Evolutionary conservation across 129 eudicot genomes (phyloP).

Genomic region (Scalesia atractyloides): DNA sequence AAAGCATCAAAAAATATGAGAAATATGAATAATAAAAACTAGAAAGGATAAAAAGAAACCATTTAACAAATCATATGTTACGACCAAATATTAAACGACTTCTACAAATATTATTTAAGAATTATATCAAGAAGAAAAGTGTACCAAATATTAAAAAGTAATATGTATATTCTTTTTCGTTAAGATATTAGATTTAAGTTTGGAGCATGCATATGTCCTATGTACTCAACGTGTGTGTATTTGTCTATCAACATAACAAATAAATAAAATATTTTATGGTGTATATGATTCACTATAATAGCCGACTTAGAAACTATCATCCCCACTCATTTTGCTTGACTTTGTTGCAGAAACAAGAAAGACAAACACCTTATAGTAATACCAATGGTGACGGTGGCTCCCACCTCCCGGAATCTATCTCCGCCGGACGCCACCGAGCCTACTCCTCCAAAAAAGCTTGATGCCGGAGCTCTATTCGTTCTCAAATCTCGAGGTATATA

Average conservation of each 20-base stretch:
- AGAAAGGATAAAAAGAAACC: too few relatives aligned
- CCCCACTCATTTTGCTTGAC: slow-evolving; percentile 21
- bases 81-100: too few relatives aligned
- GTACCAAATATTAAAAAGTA: not conserved
- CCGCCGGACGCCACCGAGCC: slow-evolving; percentile 20
- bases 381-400: slow-evolving; percentile 41
- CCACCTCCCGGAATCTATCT: slow-evolving; percentile 18
- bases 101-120: too few relatives aligned
- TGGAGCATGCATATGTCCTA: not conserved
- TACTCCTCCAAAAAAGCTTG: slow-evolving; percentile 42
- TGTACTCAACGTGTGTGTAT: not conserved
- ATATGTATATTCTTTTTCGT: too few relatives aligned
- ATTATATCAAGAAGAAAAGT: not conserved
- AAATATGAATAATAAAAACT: too few relatives aligned
- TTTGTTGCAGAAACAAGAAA: slow-evolving; percentile 15
- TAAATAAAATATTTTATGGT: not conserved
- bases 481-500: slow-evolving; percentile 65
- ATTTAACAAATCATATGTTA: too few relatives aligned
- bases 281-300: not conserved
- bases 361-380: not conserved
- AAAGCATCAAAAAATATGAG: too few relatives aligned
- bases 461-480: slow-evolving; percentile 76
- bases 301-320: slow-evolving; percentile 28
- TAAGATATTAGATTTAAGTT: not conserved
- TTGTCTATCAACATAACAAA: not conserved